phyloP scores from a whole-genome alignment of 2,329 filamentous ascomycete species.

The Epichloe scottii region DNA sequence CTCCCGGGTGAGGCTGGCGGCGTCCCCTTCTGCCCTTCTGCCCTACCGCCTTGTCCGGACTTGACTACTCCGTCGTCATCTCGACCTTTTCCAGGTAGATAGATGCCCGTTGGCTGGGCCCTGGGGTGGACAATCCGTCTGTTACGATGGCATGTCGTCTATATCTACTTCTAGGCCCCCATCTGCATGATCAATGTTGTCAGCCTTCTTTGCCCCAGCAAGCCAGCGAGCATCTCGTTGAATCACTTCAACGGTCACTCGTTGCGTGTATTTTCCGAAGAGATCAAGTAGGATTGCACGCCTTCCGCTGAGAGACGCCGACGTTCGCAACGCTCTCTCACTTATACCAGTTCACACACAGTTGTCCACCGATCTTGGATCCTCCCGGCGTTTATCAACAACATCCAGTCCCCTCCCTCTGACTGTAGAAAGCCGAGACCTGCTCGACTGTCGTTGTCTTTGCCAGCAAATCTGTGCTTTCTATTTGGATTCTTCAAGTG shows the following conservation, averaged over 20 bases:
- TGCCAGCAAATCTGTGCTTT: not conserved
- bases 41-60: conserved; percentile 6
- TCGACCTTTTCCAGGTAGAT: conserved; percentile 4
- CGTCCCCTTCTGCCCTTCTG: conserved; percentile 3
- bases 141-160: conserved; percentile 4
- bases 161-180: conserved; percentile 11
- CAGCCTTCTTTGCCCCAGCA: not conserved
- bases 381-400: too few relatives aligned
- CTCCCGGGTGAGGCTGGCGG: conserved; percentile 11
- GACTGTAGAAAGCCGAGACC: too few relatives aligned
- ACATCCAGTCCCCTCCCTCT: too few relatives aligned
- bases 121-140: conserved; percentile 1
- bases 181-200: not conserved
- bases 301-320: not conserved
- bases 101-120: conserved; percentile 7
- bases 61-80: not conserved
- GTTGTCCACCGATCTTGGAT: too few relatives aligned
- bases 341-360: not conserved
- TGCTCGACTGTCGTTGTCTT: not conserved
- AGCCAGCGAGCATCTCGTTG: not conserved
- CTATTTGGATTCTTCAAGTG: not conserved
- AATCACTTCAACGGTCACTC: not conserved
- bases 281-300: not conserved
- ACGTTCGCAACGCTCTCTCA: not conserved
- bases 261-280: not conserved